phyloP scores from a whole-genome alignment of 352 stramenopile species.

The Phytophthora boehmeriae region DNA sequence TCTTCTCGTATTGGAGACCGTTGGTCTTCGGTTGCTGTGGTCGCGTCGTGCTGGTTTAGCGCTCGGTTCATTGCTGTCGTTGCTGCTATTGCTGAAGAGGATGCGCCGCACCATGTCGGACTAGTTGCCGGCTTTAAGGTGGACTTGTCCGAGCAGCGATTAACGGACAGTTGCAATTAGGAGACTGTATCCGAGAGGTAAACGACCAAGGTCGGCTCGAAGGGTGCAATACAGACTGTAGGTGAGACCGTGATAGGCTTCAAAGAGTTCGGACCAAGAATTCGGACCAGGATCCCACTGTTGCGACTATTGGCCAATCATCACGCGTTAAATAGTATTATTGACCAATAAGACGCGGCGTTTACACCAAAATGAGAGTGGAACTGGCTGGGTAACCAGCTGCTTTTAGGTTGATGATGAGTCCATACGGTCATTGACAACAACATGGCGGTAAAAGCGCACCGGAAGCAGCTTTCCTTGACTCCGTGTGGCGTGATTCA shows the following conservation, averaged over 20 bases:
- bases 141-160: background rate
- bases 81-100: slow-evolving; percentile 9
- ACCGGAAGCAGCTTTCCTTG: background rate
- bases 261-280: slow-evolving; percentile 13
- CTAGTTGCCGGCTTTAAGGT: background rate
- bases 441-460: slow-evolving; percentile 7
- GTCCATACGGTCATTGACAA: background rate
- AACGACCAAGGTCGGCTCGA: background rate
- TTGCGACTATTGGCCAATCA: background rate
- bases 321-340: background rate
- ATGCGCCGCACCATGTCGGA: slow-evolving; percentile 24
- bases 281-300: slow-evolving; percentile 10
- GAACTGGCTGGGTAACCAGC: slow-evolving; percentile 27
- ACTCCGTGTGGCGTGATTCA: background rate
- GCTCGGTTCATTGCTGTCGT: slow-evolving; percentile 7
- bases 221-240: slow-evolving; percentile 1
- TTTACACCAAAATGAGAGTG: slow-evolving; percentile 22
- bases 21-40: slow-evolving; percentile 15
- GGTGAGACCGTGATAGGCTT: slow-evolving; percentile 8
- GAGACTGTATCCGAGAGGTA: background rate
- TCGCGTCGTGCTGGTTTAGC: slow-evolving; percentile 10
- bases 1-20: slow-evolving; percentile 10
- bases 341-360: slow-evolving; percentile 16
- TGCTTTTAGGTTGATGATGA: slow-evolving; percentile 3
- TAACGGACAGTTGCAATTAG: background rate